Base-by-base conservation (phyloP, 495 filamentous ascomycete genomes). In the Penicillium salamii region DNA sequence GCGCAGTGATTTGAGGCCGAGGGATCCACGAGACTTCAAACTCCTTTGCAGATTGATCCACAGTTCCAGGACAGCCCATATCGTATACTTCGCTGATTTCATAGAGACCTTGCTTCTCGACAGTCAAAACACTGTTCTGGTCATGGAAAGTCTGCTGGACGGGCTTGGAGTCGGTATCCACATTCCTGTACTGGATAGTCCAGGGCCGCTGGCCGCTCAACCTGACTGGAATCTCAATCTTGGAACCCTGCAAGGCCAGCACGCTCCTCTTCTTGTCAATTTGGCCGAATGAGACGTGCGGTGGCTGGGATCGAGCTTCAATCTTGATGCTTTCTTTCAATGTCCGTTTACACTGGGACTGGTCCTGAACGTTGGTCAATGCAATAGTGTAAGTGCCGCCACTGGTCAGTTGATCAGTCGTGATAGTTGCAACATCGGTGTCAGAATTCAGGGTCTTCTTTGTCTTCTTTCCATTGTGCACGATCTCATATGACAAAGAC, bases 321-420 rank as follows among this genome's bases (percentile, higher is more conserved):
- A 97, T 86, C 63, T 86, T 92, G 40, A 83, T 75, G 59, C 87
- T 89, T 21, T 89, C 85, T 57, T 90, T 87, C 33, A 97, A 61
- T 55, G 84, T 84, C 40, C 87, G 86, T 54, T 90, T 90, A 70
- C 93, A 98, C 37, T 83, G 85, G 39, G 84, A 83, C 59, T 83
- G 85, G 65, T 97, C 93, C 57, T 90, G 89, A 26, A 97, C 79
- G 49, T 83, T 91, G 12, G 82, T 87, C 43, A 98, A 69, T 14
- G 88, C 83, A 28, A 98, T 63, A 8, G 84, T 86, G 62, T 97
- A 95, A 56, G 96, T 90, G 40, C 93, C 93, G 42, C 93, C 93
- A 49, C 82, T 81, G 3, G 73, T 72, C 23, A 98, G 69, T 21
- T 79, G 76, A 2, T 85, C 77, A 0, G 91, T 97, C 21, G 77